phyloP scores from a whole-genome alignment of 805 yeast genomes.

The Yamadazyma nakazawae region DNA sequence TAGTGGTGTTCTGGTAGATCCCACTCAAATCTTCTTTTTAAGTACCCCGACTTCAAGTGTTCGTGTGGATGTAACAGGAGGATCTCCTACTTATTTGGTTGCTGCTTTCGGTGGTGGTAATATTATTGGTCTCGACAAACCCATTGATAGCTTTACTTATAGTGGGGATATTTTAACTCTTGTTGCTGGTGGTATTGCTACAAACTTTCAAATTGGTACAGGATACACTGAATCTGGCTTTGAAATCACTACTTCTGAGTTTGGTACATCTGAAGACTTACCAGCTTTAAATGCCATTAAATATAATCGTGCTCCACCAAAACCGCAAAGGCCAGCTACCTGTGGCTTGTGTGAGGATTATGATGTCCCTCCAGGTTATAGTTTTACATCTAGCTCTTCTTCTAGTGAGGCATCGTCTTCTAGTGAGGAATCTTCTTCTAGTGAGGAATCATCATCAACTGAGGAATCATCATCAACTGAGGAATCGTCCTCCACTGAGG shows the following conservation, averaged over 20 bases:
- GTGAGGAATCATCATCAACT: background rate
- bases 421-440: background rate
- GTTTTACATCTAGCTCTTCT: background rate
- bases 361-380: conserved; percentile 13
- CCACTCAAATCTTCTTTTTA: conserved; percentile 18
- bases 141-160: background rate
- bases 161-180: background rate
- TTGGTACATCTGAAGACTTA: conserved; percentile 8
- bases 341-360: conserved; percentile 14
- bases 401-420: conserved; percentile 3
- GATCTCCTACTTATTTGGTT: conserved; percentile 17
- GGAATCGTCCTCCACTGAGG: background rate
- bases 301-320: conserved; percentile 12
- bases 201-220: conserved; percentile 5
- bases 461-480: background rate
- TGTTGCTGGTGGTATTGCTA: background rate
- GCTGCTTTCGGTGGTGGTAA: conserved; percentile 25
- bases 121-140: conserved; percentile 13
- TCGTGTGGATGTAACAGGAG: conserved; percentile 16
- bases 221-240: conserved; percentile 3
- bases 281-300: conserved; percentile 9
- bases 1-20: conserved; percentile 2
- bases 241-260: background rate
- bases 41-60: conserved; percentile 16
- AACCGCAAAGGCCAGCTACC: conserved; percentile 11